Evolutionary conservation across 2,329 filamentous ascomycete species (phyloP), one percentile per base, ranked within the genome.

Genomic region (Alternaria postmessia): DNA sequence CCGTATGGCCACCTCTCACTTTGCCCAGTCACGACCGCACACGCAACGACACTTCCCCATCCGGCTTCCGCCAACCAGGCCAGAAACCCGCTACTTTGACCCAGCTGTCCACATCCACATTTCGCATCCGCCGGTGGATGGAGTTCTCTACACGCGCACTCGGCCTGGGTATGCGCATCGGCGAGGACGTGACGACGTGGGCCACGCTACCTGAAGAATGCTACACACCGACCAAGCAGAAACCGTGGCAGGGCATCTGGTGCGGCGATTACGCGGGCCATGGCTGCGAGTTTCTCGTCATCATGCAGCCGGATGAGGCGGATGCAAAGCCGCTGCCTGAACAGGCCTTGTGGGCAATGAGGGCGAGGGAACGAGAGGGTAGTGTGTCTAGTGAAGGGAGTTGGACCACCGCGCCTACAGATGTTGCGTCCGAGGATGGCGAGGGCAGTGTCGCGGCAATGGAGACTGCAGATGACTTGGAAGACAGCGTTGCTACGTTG

Each of bases 191-290:
- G 18, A 82, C 83, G 3, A 89, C 86, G 0, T 89, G 88, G 69
- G 92, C 91, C 0, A 96, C 93, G 0, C 81, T 98, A 1, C 88
- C 93, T 43, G 86, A 88, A 3, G 81, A 81, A 3, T 79, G 90
- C n/a, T 97, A 96, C 75, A 95, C 88, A 0, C 93, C 94, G 0
- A 96, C 93, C 0, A 76, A 81, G 9, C 84, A 89, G 55, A 94
- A 93, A 74, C 94, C 93, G 0, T 97, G 89, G 82, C 88, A 93
- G 64, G 94, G 94, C 0, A 92, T 99, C 30, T 98, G 92, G 91
- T 90, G 93, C 16, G 94, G 94, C 0, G 94, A 97, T 75, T 97
- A 97, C 72, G 90, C 88, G 26, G 88, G 87, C 0, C 94, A 98
- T 70, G 93, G 94, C 1, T 94, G 91, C 75, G 94, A 98, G 77